These are phyloP conservation scores for Penicillium corylophilum DNA, from an alignment of 2,329 filamentous ascomycete species.

Conservation along the genomic window DNA sequence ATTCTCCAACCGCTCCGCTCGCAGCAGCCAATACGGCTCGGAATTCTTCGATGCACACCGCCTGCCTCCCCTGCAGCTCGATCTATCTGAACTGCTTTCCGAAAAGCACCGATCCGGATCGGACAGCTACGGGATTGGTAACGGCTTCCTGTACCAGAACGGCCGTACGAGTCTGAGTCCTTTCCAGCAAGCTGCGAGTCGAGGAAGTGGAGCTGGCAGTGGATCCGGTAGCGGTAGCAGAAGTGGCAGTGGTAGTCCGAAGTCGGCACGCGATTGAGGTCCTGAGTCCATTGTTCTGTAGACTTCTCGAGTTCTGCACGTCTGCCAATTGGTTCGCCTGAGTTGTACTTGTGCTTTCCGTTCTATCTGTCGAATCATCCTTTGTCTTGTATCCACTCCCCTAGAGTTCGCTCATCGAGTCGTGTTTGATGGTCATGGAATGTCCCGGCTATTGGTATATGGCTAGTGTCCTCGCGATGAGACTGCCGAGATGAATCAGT, in stretches of 20 bases:
- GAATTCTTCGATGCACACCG: conserved; percentile 34
- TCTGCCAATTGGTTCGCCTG: conserved; percentile 6
- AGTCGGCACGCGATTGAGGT: conserved; percentile 36
- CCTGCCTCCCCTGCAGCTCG: conserved; percentile 30
- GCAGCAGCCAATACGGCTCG: conserved; percentile 38
- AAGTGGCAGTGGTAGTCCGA: conserved; percentile 43
- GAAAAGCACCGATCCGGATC: conserved; percentile 35
- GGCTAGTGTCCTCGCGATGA: neutral
- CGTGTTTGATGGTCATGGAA: conserved; percentile 4
- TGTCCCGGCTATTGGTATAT: neutral
- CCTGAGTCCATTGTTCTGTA: neutral
- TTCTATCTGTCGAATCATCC: conserved; percentile 10
- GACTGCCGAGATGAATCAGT: neutral
- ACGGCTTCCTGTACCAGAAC: conserved; percentile 36
- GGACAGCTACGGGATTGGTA: conserved; percentile 32
- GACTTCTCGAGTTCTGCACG: conserved; percentile 1
- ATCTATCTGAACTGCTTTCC: conserved; percentile 30
- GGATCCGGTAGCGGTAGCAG: conserved; percentile 46
- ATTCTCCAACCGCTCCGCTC: conserved; percentile 42
- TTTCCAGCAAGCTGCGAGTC: conserved; percentile 45
- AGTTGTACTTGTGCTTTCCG: conserved; percentile 11
- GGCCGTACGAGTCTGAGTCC: conserved; percentile 38
- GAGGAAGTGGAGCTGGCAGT: conserved; percentile 51
- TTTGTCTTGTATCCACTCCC: conserved; percentile 4
- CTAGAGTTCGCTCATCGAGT: conserved; percentile 8